phyloP scores from a whole-genome alignment of 208 protist genomes.

The Acanthamoeba healyi region DNA sequence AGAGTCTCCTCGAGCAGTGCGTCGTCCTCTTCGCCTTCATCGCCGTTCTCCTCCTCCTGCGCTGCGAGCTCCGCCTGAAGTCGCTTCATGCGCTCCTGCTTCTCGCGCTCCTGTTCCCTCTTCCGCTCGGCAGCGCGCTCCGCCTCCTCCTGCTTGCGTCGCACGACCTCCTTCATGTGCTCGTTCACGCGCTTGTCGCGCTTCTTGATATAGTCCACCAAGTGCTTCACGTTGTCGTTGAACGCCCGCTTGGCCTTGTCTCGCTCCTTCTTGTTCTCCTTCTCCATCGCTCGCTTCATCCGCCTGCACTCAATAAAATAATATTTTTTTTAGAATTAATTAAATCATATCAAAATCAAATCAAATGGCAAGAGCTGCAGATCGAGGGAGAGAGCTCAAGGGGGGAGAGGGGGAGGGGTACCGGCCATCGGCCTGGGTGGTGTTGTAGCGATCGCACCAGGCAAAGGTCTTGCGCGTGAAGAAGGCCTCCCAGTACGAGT shows the following conservation, averaged over 20 bases:
- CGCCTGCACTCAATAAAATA: conserved; percentile 43
- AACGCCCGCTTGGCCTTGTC: conserved; percentile 59
- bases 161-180: conserved; percentile 63
- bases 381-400: not conserved
- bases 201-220: conserved; percentile 81
- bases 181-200: conserved; percentile 80
- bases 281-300: conserved; percentile 87
- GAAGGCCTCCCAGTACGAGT: conserved; percentile 83
- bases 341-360: not conserved
- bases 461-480: conserved; percentile 80
- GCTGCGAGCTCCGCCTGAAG: not conserved
- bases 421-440: conserved; percentile 15
- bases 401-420: not conserved
- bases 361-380: not conserved
- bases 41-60: not conserved
- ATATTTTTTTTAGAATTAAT: not conserved
- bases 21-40: not conserved
- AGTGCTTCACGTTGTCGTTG: conserved; percentile 83
- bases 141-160: conserved; percentile 64
- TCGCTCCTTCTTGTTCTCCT: conserved; percentile 87
- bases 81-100: conserved; percentile 76
- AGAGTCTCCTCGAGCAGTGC: conserved; percentile 9
- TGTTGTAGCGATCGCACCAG: conserved; percentile 77
- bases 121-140: conserved; percentile 28
- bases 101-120: conserved; percentile 16